Conservation (phyloP, 352 stramenopile species). For the Globisporangium cederbergense region DNA sequence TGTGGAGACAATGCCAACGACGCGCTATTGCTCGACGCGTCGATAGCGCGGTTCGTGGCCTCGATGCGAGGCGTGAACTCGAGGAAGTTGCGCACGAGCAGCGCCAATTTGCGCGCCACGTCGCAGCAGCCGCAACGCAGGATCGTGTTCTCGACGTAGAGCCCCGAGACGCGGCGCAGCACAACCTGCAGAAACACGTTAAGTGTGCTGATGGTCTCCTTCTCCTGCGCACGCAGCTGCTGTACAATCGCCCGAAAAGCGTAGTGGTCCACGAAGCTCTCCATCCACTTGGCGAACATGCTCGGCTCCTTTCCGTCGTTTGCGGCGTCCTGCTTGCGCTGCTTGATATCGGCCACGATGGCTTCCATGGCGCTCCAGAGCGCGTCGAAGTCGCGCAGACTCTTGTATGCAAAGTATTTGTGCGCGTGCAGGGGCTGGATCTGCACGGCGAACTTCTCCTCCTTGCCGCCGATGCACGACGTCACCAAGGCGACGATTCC, state of each 20-base stretch:
- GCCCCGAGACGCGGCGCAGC: slow-evolving; percentile 51
- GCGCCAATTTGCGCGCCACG: slow-evolving; percentile 49
- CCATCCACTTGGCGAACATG: slow-evolving; percentile 68
- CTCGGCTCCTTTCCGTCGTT: slow-evolving; percentile 30
- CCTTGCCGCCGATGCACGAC: slow-evolving; percentile 77
- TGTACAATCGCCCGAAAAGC: slow-evolving; percentile 57
- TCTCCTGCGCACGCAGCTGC: slow-evolving; percentile 57
- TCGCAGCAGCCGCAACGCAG: slow-evolving; percentile 49
- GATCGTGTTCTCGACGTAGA: slow-evolving; percentile 57
- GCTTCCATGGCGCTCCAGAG: slow-evolving; percentile 60
- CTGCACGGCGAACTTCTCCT: slow-evolving; percentile 76
- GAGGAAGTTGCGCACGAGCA: slow-evolving; percentile 64
- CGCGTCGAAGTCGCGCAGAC: slow-evolving; percentile 65
- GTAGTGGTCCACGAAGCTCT: slow-evolving; percentile 72
- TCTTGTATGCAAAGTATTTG: slow-evolving; percentile 84
- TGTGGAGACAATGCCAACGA: slow-evolving; percentile 6
- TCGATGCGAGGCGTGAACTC: slow-evolving; percentile 32
- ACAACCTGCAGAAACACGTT: slow-evolving; percentile 75
- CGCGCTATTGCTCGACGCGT: not conserved
- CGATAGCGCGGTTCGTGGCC: not conserved
- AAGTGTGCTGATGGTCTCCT: slow-evolving; percentile 70
- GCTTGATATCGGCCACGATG: slow-evolving; percentile 53
- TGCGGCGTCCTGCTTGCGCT: slow-evolving; percentile 16
- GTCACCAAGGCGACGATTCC: slow-evolving; percentile 66
- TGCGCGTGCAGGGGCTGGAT: slow-evolving; percentile 35